These are phyloP conservation scores for Cladorrhinum samala DNA, from an alignment of 495 filamentous ascomycete genomes.

Conservation along the genomic window DNA sequence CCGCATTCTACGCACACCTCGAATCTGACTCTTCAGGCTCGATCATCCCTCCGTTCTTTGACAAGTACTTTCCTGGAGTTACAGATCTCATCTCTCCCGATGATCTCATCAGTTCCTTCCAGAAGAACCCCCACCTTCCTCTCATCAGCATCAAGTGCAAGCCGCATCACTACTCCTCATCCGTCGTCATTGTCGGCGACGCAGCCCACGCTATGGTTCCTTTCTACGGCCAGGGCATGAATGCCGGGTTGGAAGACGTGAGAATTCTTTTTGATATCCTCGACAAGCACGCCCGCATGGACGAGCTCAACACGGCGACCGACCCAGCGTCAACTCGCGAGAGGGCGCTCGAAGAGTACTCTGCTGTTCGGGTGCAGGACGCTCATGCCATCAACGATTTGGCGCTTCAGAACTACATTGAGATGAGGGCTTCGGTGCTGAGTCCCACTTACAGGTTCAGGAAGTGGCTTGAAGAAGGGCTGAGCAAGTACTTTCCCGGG, in stretches of 20 bases:
- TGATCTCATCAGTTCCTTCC: constrained; percentile 65
- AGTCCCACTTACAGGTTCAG: constrained; percentile 67
- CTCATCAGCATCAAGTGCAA: constrained; percentile 87
- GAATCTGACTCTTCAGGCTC: constrained; percentile 42
- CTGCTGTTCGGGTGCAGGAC: constrained; percentile 62
- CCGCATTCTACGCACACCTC: constrained; percentile 51
- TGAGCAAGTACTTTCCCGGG: constrained; percentile 66
- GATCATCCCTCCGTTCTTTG: constrained; percentile 64
- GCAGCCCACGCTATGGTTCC: constrained; percentile 97
- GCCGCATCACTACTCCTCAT: constrained; percentile 73
- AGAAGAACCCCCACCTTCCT: constrained; percentile 76
- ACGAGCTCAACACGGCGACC: constrained; percentile 19
- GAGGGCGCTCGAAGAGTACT: constrained; percentile 68
- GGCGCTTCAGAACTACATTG: constrained; percentile 82
- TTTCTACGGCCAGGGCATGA: constrained; percentile 88
- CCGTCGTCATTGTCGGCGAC: constrained; percentile 84
- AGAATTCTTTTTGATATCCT: constrained; percentile 70
- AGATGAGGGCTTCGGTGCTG: constrained; percentile 82
- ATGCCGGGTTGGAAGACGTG: constrained; percentile 80
- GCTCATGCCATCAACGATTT: constrained; percentile 89
- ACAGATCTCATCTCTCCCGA: constrained; percentile 68
- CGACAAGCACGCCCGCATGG: constrained; percentile 50
- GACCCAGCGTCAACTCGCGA: constrained; percentile 35
- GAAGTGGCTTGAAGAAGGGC: constrained; percentile 79
- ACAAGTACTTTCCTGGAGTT: constrained; percentile 75